Evolutionary conservation across 108 stramenopile genomes (phyloP), one percentile per base, ranked within the genome.

Genomic region (Fragilariopsis cylindrus): DNA sequence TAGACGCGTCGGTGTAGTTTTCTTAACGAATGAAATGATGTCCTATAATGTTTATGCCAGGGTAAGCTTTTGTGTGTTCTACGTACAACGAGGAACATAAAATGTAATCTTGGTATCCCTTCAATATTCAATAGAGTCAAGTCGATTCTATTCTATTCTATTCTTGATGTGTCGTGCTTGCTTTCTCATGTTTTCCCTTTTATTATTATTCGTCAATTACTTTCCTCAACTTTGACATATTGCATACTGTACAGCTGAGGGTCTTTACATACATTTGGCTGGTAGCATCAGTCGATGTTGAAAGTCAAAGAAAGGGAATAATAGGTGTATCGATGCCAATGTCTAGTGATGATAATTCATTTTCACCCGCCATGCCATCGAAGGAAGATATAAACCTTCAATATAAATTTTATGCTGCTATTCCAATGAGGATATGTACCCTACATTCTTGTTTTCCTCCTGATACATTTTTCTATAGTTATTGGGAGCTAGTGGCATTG

Each of bases 281-380:
- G 7, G 67, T 68, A 16, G 67, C 67, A 7, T 68, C 67, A 11
- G 50, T 41, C 49, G 67, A 68, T 16, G 49, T 68, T 68, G 47
- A 41, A 7, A 68, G 48, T 3, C 67, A 68, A 52, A 47, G 21
- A 48, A 68, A 68, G 18, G 67, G 67, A 53, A 15, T 53, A n/a
- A n/a, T 53, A 53, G 12, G 12, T 53, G 52, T 53, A 15, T 15
- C 15, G 15, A 15, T 12, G 52, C 15, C 15, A 53, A n/a, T 39
- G n/a, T 39, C 48, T 21, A 52, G 50, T 50, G 67, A 63, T 63
- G 50, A 52, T 52, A 52, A 13, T 13, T 52, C 13, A 52, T 52
- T 9, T 13, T 13, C 9, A 52, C 43, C 46, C 43, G 9, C 48
- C 39, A 9, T 52, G 6, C 67, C 48, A 16, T 15, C 48, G 12